Conservation (phyloP, 768 basidiomycete genomes). For the Pisolithus sp. region DNA sequence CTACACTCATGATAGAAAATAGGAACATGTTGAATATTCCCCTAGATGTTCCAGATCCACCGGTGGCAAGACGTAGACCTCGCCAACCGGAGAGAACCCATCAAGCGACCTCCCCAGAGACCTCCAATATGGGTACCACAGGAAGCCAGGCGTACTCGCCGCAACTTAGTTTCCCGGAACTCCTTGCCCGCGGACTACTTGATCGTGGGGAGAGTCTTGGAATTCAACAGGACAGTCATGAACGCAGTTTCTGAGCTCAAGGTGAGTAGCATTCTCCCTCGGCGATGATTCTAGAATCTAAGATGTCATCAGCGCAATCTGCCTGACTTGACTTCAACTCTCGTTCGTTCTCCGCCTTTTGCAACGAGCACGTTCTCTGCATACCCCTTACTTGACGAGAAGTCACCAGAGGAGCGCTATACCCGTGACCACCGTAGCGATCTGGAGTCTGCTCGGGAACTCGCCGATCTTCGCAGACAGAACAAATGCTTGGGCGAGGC, state of each 20-base stretch:
- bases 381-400: conserved; percentile 61
- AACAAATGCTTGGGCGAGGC: conserved; percentile 66
- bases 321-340: conserved; percentile 70
- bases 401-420: conserved; percentile 49
- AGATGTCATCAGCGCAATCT: conserved; percentile 59
- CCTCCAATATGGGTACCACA: conserved; percentile 10
- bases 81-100: conserved; percentile 29
- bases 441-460: conserved; percentile 66
- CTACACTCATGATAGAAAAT: conserved; percentile 79
- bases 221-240: conserved; percentile 79
- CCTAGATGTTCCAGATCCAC: conserved; percentile 51
- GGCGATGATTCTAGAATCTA: conserved; percentile 1
- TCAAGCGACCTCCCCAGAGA: conserved; percentile 16
- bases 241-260: conserved; percentile 73
- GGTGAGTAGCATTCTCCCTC: conserved; percentile 35
- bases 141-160: conserved; percentile 32
- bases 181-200: conserved; percentile 63
- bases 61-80: conserved; percentile 31
- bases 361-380: conserved; percentile 35
- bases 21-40: conserved; percentile 69
- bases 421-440: conserved; percentile 65
- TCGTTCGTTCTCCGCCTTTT: conserved; percentile 47
- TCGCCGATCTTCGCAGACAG: conserved; percentile 43
- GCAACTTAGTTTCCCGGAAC: conserved; percentile 58
- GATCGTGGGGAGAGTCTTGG: conserved; percentile 75